These are phyloP conservation scores for Trichosporon inkin DNA, from an alignment of 1,284 basidiomycete genomes.

Conservation along the genomic window DNA sequence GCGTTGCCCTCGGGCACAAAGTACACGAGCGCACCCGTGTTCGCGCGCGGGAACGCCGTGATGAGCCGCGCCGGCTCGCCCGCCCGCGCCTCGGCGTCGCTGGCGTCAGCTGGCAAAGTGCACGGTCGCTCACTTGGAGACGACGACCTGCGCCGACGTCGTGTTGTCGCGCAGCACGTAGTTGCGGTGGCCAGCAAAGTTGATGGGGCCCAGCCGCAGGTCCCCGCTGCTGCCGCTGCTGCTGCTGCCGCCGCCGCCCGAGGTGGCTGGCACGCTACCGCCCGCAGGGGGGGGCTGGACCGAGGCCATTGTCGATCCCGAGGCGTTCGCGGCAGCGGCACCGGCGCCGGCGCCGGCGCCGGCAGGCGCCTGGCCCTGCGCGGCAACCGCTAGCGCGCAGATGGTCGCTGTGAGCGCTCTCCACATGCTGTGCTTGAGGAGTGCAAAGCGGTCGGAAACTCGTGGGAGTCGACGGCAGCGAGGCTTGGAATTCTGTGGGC, in stretches of 20 bases:
- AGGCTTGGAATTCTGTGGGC: too few relatives aligned
- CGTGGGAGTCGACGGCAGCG: not conserved
- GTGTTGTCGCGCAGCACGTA: slow-evolving; percentile 52
- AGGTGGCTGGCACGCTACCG: too few relatives aligned
- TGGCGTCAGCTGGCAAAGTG: slow-evolving; percentile 24
- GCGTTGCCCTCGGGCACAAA: slow-evolving; percentile 41
- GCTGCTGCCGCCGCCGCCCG: not conserved
- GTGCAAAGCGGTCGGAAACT: not conserved
- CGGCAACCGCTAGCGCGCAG: not conserved
- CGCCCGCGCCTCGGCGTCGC: slow-evolving; percentile 27
- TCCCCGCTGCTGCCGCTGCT: not conserved
- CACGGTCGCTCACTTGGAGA: slow-evolving; percentile 32
- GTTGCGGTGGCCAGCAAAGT: slow-evolving; percentile 51
- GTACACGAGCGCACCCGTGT: slow-evolving; percentile 51
- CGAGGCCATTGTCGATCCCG: not conserved
- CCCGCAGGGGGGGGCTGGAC: not conserved
- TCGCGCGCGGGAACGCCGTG: slow-evolving; percentile 52
- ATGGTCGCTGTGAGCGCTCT: not conserved
- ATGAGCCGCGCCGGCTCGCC: slow-evolving; percentile 47
- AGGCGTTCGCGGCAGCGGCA: not conserved
- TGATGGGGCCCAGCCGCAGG: slow-evolving; percentile 32
- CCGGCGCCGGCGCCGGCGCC: too few relatives aligned
- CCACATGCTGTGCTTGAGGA: not conserved
- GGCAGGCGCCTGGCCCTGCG: not conserved
- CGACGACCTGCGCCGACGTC: slow-evolving; percentile 50